Base-by-base conservation (phyloP, 768 basidiomycete genomes). In the Paxillus ammoniavirescens region DNA sequence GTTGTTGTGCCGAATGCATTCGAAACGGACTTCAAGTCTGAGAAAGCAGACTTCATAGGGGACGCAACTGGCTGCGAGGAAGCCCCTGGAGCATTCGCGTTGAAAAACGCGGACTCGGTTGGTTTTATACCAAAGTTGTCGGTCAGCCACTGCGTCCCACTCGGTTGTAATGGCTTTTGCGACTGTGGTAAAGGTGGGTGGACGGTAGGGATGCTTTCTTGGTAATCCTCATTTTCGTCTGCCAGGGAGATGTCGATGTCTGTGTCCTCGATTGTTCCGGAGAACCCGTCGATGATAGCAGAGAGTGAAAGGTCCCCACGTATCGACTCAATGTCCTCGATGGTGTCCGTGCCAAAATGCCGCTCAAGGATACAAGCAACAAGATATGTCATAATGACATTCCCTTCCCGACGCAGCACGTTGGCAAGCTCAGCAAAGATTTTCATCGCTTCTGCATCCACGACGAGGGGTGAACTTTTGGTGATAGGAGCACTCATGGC, bases 361-460 rank as follows among this genome's bases (percentile, higher is more conserved):
- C 86, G 74, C 66, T 96, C 91, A 42, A 94, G 75, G 44, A 98
- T 82, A 65, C 93, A 97, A 0, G 90, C 92, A 23, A 97, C 82
- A 23, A 98, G 82, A 64, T 89, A 97, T 2, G 92, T 87, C 80
- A 92, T 89, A 13, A 84, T 71, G 2, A 76, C 71, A 49, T 78
- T 82, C 40, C 85, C 84, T 59, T 89, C 79, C 41, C 86, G 79
- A 53, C 84, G 79, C 23, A 91, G 77, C 26, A 83, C 80, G 5
- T 64, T 66, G 0, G 82, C 87, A 9, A 91, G 75, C 52, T 84
- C 75, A 1, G 75, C 76, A 57, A 72, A 91, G 35, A 89, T 84
- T 28, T 76, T 67, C 86, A 91, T 87, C 12, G 75, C 87, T 52
- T 83, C 79, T 0, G 58, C 70, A 47, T 87, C 85, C 60, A 94